Evolutionary conservation across 805 yeast genomes (phyloP), one percentile per base, ranked within the genome.

Genomic region (Yarrowia deformans): DNA sequence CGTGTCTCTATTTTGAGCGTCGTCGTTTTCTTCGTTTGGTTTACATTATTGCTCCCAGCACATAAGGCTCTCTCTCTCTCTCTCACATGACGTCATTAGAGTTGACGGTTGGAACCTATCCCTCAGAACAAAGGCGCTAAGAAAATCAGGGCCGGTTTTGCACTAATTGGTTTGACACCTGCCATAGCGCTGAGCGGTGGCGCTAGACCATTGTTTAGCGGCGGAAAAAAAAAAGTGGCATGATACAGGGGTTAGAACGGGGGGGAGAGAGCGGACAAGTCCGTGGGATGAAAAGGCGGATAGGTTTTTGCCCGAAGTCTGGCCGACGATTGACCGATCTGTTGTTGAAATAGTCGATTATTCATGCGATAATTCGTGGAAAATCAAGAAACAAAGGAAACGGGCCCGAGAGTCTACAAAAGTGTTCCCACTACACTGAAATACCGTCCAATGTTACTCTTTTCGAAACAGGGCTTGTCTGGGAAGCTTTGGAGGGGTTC

Each of bases 11-110:
- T 34, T 39, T 13, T 9, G 42, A 39, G 13, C 18, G 14, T n/a
- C n/a, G 23, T 29, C 35, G 29, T 14, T 48, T 48, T 48, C 29
- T 48, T 48, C 18, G n/a, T n/a, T n/a, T n/a, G n/a, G n/a, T 23
- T 23, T 46, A 13, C 13, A 3, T 14, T 14, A 3, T 23, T 23
- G 29, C 29, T 23, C 29, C 29, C 29, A 23, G 29, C 29, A 23
- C 29, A 23, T 4, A 23, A 23, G 34, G 40, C 43, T 52, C n/a
- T n/a, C n/a, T n/a, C n/a, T n/a, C n/a, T n/a, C n/a, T n/a, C n/a
- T n/a, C n/a, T n/a, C 58, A 54, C 60, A 54, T 54, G 60, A 54
- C 60, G 45, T 39, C 45, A 54, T 54, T 54, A 34, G 39, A 54
- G 60, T 54, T 54, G 23, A 54, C 60, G 60, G 60, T 39, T 54